Evolutionary conservation across 1,284 basidiomycete genomes (phyloP).

Genomic region (Fomitiporia mediterranea): DNA sequence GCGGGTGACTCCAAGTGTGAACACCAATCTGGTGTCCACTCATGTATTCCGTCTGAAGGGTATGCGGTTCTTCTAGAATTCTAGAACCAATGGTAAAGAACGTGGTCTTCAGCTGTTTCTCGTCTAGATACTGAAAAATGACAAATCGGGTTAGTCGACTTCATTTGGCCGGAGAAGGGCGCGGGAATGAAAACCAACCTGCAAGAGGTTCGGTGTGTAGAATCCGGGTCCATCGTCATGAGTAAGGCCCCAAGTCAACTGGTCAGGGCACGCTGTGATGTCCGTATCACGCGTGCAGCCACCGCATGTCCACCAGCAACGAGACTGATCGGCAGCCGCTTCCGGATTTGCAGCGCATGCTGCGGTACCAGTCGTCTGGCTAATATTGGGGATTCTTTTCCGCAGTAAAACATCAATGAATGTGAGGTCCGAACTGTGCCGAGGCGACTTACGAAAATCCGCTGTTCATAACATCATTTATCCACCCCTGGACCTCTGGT

Average conservation of each 20-base stretch:
- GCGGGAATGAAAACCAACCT: conserved; percentile 22
- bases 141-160: not conserved
- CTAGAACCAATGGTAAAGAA: conserved; percentile 88
- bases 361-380: conserved; percentile 42
- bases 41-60: conserved; percentile 71
- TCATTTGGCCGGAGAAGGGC: no score
- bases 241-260: conserved; percentile 66
- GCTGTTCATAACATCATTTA: conserved; percentile 51
- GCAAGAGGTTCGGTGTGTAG: conserved; percentile 73
- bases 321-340: conserved; percentile 47
- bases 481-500: conserved; percentile 68
- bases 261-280: conserved; percentile 67
- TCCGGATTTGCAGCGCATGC: conserved; percentile 61
- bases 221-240: conserved; percentile 79
- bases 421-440: not conserved
- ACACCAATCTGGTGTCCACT: conserved; percentile 64
- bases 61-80: conserved; percentile 53
- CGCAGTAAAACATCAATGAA: not conserved
- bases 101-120: conserved; percentile 69
- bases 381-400: conserved; percentile 45
- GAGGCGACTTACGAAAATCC: conserved; percentile 34
- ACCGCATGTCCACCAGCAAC: conserved; percentile 88
- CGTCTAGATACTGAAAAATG: conserved; percentile 47
- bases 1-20: conserved; percentile 65
- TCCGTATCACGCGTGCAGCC: conserved; percentile 68